Percentiles rank a stretch among this genome's conserved stretches.
These are phyloP conservation scores for Elaeagnus macrophylla DNA, from an alignment of 306 rosid genomes.

Conservation along the genomic window DNA sequence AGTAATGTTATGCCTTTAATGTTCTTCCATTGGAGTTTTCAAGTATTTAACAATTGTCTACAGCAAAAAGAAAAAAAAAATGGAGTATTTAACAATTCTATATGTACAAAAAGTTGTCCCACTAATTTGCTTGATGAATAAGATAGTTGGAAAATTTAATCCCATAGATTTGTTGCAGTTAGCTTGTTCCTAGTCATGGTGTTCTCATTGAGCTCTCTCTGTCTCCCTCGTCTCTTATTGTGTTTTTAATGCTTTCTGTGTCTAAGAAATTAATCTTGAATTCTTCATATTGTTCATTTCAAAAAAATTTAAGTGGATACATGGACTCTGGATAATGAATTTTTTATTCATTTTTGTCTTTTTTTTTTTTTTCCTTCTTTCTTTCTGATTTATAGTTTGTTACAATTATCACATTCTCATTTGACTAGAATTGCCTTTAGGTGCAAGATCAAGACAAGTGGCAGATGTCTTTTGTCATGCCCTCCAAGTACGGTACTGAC, in stretches of 20 bases:
- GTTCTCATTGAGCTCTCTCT: not conserved
- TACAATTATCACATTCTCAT: slow-evolving; percentile 13
- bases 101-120: not conserved
- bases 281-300: not conserved
- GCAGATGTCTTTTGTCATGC: slow-evolving; percentile 91
- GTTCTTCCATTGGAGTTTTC: slow-evolving; percentile 4
- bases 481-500: slow-evolving; percentile 71
- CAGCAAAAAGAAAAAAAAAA: too few species aligned
- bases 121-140: not conserved
- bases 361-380: too few species aligned
- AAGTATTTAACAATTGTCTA: not conserved
- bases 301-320: not conserved
- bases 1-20: not conserved
- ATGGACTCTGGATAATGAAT: not conserved
- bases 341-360: not conserved
- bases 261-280: not conserved
- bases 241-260: not conserved
- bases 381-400: slow-evolving; percentile 1
- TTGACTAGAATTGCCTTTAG: slow-evolving; percentile 32
- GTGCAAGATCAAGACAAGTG: slow-evolving; percentile 56
- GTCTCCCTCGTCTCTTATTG: not conserved
- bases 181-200: not conserved
- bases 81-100: not conserved
- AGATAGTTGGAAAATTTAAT: not conserved
- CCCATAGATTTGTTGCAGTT: not conserved